These are phyloP conservation scores for Scutellaria galericulata DNA, from an alignment of 257 asterid genomes.

Conservation along the genomic window DNA sequence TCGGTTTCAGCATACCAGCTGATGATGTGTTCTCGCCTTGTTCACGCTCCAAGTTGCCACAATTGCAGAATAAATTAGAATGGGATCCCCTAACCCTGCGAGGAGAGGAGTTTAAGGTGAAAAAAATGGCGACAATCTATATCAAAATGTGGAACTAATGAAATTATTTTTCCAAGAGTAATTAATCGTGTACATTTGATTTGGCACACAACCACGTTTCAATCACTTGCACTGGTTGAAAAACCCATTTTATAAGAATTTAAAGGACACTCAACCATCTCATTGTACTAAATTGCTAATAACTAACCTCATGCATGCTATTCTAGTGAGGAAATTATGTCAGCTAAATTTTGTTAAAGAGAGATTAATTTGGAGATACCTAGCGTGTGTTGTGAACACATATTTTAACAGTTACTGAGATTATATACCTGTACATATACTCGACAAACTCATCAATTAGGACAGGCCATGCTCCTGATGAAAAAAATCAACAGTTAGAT, in stretches of 20 bases:
- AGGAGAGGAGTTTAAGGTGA: too few relatives aligned
- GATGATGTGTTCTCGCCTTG: conserved; percentile 44
- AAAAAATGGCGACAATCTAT: too few relatives aligned
- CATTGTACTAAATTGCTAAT: background rate
- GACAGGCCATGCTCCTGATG: conserved; percentile 98
- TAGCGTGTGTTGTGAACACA: too few relatives aligned
- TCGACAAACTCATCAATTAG: conserved; percentile 93
- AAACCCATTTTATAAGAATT: background rate
- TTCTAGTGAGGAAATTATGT: background rate
- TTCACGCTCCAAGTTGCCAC: conserved; percentile 60
- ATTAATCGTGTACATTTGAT: background rate
- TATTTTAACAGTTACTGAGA: background rate
- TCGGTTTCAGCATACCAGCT: conserved; percentile 40
- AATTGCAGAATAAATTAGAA: conserved; percentile 52
- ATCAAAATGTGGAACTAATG: too few relatives aligned
- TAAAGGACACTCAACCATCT: background rate
- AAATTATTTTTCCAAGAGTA: background rate
- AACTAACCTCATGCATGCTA: background rate
- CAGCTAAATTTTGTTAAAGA: background rate
- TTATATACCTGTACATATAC: conserved; percentile 87
- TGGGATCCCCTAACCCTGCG: conserved; percentile 63
- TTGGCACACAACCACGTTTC: background rate
- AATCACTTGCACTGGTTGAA: conserved; percentile 2
- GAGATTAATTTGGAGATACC: too few relatives aligned
- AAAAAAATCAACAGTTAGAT: conserved; percentile 30